Evolutionary conservation across 208 protist species (phyloP), one percentile per base, ranked within the genome.

Genomic region (Trypanosoma theileri): DNA sequence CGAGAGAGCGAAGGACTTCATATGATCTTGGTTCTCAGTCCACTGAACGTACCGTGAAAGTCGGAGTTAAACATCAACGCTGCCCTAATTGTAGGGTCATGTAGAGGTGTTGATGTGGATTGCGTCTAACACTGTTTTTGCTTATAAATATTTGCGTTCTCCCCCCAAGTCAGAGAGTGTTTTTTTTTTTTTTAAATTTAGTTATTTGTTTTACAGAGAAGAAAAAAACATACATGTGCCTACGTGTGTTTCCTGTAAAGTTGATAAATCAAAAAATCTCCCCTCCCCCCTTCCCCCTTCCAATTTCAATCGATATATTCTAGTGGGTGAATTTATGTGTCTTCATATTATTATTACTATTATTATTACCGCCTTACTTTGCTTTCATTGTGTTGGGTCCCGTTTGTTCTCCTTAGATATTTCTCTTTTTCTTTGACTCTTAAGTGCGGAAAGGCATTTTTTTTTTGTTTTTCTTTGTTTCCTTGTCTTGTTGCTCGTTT

Each of bases 391-490:
- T 35, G 6, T 6, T 35, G 28, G 28, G 28, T 8, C 6, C 28
- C 28, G 28, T 35, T 35, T 35, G 28, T 6, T 35, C 28, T 6
- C 28, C 28, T 8, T 35, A 35, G 28, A 6, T 35, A 35, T 35
- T 35, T 35, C 4, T 35, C 28, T 35, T 1, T 35, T 35, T 35
- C 6, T 35, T 35, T 35, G 28, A 6, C 1, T 35, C 28, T 35
- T 8, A 1, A 35, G 1, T 8, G 6, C 28, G 1, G 28, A 35
- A 35, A 8, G 28, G 6, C 28, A 35, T 35, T 35, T 35, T 35
- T 35, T 35, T 35, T 35, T 35, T n/a, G n/a, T n/a, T n/a, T 53
- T 26, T 64, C 55, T 42, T 60, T 10, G 8, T 42, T 73, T 35
- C 21, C 35, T 59, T 17, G 24, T 62, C 28, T 28, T 16, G 14